Evolutionary conservation across 805 yeast genomes (phyloP).

Genomic region (Ogataea dorogensis): DNA sequence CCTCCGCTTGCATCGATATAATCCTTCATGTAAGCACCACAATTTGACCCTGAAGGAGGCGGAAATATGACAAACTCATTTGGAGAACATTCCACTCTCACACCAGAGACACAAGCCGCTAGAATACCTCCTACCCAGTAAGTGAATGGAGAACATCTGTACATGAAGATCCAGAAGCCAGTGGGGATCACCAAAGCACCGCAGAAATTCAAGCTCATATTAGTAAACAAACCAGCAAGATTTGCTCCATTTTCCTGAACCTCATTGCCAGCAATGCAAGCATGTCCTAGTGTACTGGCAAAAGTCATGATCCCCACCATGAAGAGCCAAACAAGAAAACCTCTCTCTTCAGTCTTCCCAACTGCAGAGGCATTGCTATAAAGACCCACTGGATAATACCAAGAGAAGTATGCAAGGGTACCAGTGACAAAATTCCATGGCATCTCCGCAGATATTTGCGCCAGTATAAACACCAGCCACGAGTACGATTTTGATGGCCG

Average conservation of each 20-base stretch:
- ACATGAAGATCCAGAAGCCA: slow-evolving; percentile 81
- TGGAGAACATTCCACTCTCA: slow-evolving; percentile 44
- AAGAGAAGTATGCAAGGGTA: slow-evolving; percentile 59
- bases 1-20: slow-evolving; percentile 46
- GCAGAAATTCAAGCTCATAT: slow-evolving; percentile 76
- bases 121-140: slow-evolving; percentile 59
- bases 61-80: slow-evolving; percentile 47
- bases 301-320: slow-evolving; percentile 50
- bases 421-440: slow-evolving; percentile 64
- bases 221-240: slow-evolving; percentile 53
- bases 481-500: slow-evolving; percentile 69
- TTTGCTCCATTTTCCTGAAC: slow-evolving; percentile 64
- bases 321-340: slow-evolving; percentile 48
- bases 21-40: slow-evolving; percentile 50
- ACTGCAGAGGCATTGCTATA: slow-evolving; percentile 56
- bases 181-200: slow-evolving; percentile 66
- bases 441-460: too few relatives aligned
- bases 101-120: slow-evolving; percentile 54
- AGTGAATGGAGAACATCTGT: slow-evolving; percentile 68
- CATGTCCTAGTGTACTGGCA: slow-evolving; percentile 57
- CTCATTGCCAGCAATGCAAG: slow-evolving; percentile 58
- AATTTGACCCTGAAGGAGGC: slow-evolving; percentile 57
- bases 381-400: slow-evolving; percentile 75
- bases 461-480: too few relatives aligned
- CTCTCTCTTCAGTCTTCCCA: slow-evolving; percentile 47